These are phyloP conservation scores for Davidsoniella virescens DNA, from an alignment of 2,329 filamentous ascomycete species.

Conservation along the genomic window DNA sequence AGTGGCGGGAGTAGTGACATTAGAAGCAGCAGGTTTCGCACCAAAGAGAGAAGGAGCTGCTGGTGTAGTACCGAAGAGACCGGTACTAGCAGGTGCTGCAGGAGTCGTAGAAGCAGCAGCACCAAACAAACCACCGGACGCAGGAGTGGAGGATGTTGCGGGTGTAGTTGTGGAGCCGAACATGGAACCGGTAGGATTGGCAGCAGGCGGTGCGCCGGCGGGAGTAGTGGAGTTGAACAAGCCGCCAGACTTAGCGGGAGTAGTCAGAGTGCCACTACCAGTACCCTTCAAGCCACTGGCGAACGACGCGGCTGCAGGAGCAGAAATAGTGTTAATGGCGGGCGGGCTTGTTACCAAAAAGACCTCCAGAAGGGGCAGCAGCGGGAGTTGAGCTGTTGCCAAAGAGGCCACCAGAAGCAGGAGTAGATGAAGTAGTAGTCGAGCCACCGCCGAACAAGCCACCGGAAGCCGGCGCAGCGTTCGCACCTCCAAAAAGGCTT, in stretches of 20 bases:
- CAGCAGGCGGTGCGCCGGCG: constrained; percentile 3
- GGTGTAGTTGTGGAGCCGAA: constrained; percentile 15
- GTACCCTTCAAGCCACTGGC: constrained; percentile 8
- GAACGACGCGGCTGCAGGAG: constrained; percentile 14
- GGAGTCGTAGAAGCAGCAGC: constrained; percentile 13
- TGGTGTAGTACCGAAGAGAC: constrained; percentile 16
- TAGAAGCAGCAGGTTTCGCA: constrained; percentile 9
- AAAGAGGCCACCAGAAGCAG: constrained; percentile 8
- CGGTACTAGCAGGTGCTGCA: constrained; percentile 24
- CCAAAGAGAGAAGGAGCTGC: constrained; percentile 17
- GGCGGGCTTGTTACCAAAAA: constrained; percentile 17
- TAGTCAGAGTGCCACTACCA: background rate
- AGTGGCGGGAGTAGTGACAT: constrained; percentile 17
- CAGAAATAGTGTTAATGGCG: background rate
- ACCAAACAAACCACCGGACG: constrained; percentile 17
- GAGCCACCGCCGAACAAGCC: constrained; percentile 16
- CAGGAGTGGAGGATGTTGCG: constrained; percentile 15
- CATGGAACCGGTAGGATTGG: constrained; percentile 13
- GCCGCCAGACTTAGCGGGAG: constrained; percentile 13
- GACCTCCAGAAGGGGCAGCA: constrained; percentile 40
- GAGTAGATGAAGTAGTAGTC: constrained; percentile 7
- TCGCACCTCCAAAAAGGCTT: constrained; percentile 17
- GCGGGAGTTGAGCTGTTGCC: constrained; percentile 15
- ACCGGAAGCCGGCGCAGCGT: constrained; percentile 14
- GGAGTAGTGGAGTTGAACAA: constrained; percentile 18